phyloP scores from a whole-genome alignment of 2,329 filamentous ascomycete species.

The Colletotrichum aenigma region DNA sequence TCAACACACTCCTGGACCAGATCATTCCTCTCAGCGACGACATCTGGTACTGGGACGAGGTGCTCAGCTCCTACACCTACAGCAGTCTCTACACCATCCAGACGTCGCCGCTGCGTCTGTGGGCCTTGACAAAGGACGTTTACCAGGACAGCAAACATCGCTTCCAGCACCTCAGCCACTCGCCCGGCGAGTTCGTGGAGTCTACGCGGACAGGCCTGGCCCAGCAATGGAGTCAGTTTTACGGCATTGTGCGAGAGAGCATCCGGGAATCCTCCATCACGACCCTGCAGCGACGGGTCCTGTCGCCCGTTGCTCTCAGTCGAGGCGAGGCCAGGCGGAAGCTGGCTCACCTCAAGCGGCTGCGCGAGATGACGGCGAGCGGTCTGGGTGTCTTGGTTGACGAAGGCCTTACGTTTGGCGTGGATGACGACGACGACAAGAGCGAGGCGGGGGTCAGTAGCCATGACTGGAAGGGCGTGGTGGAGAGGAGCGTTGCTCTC shows the following conservation, averaged over 20 bases:
- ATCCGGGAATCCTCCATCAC: conserved; percentile 74
- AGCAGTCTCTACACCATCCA: conserved; percentile 86
- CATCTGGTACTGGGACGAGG: conserved; percentile 94
- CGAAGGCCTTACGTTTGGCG: conserved; percentile 75
- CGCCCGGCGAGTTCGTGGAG: conserved; percentile 35
- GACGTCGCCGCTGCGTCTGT: conserved; percentile 78
- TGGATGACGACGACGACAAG: conserved; percentile 56
- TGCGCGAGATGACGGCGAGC: conserved; percentile 83
- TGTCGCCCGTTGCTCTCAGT: conserved; percentile 79
- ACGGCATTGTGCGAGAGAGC: conserved; percentile 77
- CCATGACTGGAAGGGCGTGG: conserved; percentile 69
- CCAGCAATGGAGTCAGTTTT: conserved; percentile 72
- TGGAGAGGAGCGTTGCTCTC: conserved; percentile 80
- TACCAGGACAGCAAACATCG: conserved; percentile 61
- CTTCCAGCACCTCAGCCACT: conserved; percentile 26
- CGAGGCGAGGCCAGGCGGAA: conserved; percentile 78
- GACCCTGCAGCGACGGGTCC: conserved; percentile 72
- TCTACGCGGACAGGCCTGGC: conserved; percentile 44
- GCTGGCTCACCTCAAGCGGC: conserved; percentile 70
- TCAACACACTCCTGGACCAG: conserved; percentile 79
- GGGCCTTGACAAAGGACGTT: conserved; percentile 72
- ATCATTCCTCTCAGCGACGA: conserved; percentile 85
- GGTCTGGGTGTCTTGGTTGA: conserved; percentile 87
- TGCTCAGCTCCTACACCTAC: conserved; percentile 78
- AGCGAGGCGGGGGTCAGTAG: conserved; percentile 56